Evolutionary conservation across 345 rosid genomes (phyloP), one percentile per base, ranked within the genome.

Genomic region (Streptanthus diversifolius): DNA sequence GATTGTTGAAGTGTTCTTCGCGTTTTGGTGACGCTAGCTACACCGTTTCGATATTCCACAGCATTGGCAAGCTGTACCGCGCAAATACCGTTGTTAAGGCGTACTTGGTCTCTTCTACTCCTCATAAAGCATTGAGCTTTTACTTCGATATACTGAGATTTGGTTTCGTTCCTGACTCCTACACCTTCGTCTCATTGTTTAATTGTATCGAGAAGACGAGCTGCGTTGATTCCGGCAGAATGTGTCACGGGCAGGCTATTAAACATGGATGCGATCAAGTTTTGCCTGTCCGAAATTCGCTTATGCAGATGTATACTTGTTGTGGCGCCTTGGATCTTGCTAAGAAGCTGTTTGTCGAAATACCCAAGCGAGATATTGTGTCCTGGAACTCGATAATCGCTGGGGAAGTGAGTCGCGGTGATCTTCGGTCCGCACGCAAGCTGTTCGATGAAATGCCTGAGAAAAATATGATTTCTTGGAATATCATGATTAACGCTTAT

Each of bases 91-190:
- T 85, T 7, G 66, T 90, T 35, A 79, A 77, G 60, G 79, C 87
- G n/a, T 88, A 51, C 59, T 75, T 78, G 37, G 21, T 68, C 47
- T 85, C 90, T 48, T 78, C 83, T 12, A 21, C 27, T n/a, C 86
- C 90, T 0, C 19, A 37, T 0, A 65, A 72, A 67, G 91, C 81
- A 11, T 47, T 83, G 41, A 67, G 64, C 35, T 85, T 86, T 36
- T 86, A 83, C 73, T 80, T 84, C n/a, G 77, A 80, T 52, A 80
- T 83, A 80, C 25, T 79, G 55, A 52, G 54, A 68, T 55, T 48
- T 70, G 89, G 89, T 3, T 84, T 88, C 67, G 49, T 49, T 36
- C 91, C 96, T 11, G 90, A 90, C 66, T 74, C 86, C 41, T 86
- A 83, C 72, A 82, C 84, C 43, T 90, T 84, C 72, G 83, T 85